These are phyloP conservation scores for Iris macrosiphon DNA, from an alignment of 106 monocot species.

Conservation along the genomic window DNA sequence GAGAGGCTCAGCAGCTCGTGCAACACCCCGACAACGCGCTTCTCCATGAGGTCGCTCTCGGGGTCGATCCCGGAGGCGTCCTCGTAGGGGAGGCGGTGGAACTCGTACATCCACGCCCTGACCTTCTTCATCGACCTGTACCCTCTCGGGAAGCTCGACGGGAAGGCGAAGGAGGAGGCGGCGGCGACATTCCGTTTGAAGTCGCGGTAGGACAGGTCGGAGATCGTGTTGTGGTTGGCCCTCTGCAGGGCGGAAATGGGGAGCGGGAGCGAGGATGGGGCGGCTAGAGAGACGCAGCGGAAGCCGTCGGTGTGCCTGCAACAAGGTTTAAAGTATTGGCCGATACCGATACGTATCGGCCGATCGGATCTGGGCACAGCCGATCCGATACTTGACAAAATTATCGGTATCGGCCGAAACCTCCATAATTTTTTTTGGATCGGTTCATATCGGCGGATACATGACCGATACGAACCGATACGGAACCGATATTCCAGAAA, in stretches of 20 bases:
- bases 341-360: no score
- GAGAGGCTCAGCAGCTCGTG: constrained; percentile 86
- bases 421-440: no score
- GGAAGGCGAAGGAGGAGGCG: constrained; percentile 39
- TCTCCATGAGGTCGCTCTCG: constrained; percentile 87
- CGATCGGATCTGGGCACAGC: no score
- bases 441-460: no score
- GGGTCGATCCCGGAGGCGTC: constrained; percentile 68
- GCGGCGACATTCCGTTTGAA: constrained; percentile 25
- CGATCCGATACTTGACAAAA: no score
- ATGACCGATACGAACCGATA: no score
- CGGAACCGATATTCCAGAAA: no score
- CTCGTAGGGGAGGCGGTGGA: constrained; percentile 79
- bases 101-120: constrained; percentile 89
- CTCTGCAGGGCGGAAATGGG: constrained; percentile 50
- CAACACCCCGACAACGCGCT: constrained; percentile 72
- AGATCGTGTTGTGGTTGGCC: constrained; percentile 10
- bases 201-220: constrained; percentile 29
- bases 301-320: no score
- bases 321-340: no score
- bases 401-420: no score
- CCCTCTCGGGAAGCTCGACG: constrained; percentile 65
- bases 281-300: constrained; percentile 23
- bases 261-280: constrained; percentile 27
- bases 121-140: constrained; percentile 76